A percentile compares a stretch with the other conserved stretches of the same genome.
Conservation (phyloP, 2,329 filamentous ascomycete species). For the Monosporascus cannonballus region DNA sequence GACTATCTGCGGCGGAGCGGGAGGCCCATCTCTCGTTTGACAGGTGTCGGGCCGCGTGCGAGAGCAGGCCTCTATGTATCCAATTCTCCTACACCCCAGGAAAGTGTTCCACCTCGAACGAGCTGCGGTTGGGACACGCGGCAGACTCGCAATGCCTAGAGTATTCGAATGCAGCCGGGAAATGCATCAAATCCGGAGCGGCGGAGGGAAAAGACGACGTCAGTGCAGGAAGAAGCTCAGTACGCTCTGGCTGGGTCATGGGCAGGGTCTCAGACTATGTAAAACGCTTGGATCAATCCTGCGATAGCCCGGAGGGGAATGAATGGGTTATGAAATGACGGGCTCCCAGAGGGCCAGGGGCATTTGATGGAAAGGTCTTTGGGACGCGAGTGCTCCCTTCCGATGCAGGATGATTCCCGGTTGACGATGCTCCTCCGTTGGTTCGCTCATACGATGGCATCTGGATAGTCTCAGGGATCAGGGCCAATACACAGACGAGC, state of each 20-base stretch:
- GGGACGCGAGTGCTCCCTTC: too few species aligned
- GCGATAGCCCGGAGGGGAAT: conserved; percentile 1
- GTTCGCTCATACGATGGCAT: too few species aligned
- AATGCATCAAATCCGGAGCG: neutral
- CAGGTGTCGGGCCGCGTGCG: conserved; percentile 10
- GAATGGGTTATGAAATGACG: neutral
- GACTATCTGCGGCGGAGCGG: conserved; percentile 7
- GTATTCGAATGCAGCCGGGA: conserved; percentile 1
- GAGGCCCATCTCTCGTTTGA: conserved; percentile 11
- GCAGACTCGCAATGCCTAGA: conserved; percentile 7
- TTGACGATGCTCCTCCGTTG: too few species aligned
- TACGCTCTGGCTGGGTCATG: conserved; percentile 3
- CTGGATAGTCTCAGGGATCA: too few species aligned
- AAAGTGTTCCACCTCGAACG: conserved; percentile 11
- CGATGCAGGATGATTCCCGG: too few species aligned
- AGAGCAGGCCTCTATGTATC: conserved; percentile 11
- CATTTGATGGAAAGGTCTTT: too few species aligned
- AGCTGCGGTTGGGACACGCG: conserved; percentile 11
- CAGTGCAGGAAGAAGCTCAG: neutral
- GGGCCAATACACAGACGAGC: too few species aligned
- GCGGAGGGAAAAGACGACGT: neutral
- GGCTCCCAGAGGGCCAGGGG: too few species aligned
- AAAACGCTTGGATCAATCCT: conserved; percentile 4
- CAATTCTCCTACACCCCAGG: conserved; percentile 14
- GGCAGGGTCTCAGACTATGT: conserved; percentile 2